Evolutionary conservation across 768 basidiomycete species (phyloP).

Genomic region (Trichaptum fuscoviolaceum): DNA sequence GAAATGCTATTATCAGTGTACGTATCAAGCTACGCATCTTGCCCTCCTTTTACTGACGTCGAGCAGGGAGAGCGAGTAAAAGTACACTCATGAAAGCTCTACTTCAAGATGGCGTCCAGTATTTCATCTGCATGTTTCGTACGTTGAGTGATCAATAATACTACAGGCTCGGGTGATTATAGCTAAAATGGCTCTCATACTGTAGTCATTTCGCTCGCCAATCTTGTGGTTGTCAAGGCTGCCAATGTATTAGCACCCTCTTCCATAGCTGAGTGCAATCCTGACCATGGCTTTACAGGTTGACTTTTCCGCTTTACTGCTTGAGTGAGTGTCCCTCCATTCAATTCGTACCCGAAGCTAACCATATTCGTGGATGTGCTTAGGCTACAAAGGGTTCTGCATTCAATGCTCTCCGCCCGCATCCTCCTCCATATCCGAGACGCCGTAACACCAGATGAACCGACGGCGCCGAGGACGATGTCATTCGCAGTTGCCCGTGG

Average conservation of each 20-base stretch:
- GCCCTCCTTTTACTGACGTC: background rate
- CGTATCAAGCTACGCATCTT: background rate
- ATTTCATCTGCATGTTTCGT: constrained; percentile 12
- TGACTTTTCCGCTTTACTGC: constrained; percentile 8
- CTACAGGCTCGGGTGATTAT: background rate
- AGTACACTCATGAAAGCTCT: constrained; percentile 7
- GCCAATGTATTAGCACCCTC: constrained; percentile 4
- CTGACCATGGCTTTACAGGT: background rate
- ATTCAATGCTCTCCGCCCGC: constrained; percentile 12
- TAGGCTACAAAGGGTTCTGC: constrained; percentile 12
- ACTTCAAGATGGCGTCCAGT: constrained; percentile 11
- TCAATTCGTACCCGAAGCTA: background rate
- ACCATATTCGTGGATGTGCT: background rate
- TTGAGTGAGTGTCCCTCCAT: constrained; percentile 7
- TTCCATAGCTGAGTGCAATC: background rate
- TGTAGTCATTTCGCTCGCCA: constrained; percentile 11
- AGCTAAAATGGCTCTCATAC: constrained; percentile 3
- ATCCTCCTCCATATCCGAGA: constrained; percentile 14
- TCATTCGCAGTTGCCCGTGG: background rate
- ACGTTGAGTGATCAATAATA: background rate
- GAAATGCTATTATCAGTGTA: background rate
- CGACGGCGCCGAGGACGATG: background rate
- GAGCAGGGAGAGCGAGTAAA: background rate
- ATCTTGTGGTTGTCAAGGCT: constrained; percentile 9
- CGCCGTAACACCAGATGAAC: constrained; percentile 4